Percentiles rank a stretch among this genome's conserved stretches.
Evolutionary conservation across 257 asterid species (phyloP).

Genomic region (Vinca minor): DNA sequence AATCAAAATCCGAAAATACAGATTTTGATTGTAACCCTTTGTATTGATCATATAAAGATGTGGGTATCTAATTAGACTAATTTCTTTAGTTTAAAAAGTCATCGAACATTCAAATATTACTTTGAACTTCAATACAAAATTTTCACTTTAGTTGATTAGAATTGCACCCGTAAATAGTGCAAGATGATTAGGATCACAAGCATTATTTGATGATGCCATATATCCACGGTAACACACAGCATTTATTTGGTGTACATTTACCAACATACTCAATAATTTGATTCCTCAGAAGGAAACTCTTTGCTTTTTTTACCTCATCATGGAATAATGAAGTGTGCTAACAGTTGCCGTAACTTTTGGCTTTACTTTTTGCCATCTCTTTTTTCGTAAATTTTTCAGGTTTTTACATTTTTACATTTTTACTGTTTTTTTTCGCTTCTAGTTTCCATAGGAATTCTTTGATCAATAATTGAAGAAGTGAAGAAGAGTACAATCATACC

Average conservation of each 20-base stretch:
- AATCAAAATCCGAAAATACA: no score
- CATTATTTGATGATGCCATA: neutral
- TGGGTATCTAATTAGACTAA: no score
- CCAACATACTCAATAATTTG: neutral
- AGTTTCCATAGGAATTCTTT: neutral
- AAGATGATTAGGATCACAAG: no score
- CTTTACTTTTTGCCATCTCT: neutral
- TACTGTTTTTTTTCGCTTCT: no score
- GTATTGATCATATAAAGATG: no score
- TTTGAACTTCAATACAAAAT: no score
- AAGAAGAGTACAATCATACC: conserved; percentile 3
- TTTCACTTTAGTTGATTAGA: no score
- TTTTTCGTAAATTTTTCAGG: neutral
- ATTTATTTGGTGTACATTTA: no score
- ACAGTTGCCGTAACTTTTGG: conserved; percentile 8
- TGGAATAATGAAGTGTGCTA: neutral
- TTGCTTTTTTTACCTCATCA: neutral
- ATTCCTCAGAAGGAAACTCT: neutral
- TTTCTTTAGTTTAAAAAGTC: no score
- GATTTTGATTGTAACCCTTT: no score
- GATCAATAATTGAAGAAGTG: conserved; percentile 1
- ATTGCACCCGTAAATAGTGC: neutral
- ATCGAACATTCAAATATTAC: no score
- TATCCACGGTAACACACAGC: neutral
- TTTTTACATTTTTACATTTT: neutral